A percentile compares a stretch with the other conserved stretches of the same genome.
phyloP scores from a whole-genome alignment of 805 yeast species.

The Cyberlindnera bimundalis region DNA sequence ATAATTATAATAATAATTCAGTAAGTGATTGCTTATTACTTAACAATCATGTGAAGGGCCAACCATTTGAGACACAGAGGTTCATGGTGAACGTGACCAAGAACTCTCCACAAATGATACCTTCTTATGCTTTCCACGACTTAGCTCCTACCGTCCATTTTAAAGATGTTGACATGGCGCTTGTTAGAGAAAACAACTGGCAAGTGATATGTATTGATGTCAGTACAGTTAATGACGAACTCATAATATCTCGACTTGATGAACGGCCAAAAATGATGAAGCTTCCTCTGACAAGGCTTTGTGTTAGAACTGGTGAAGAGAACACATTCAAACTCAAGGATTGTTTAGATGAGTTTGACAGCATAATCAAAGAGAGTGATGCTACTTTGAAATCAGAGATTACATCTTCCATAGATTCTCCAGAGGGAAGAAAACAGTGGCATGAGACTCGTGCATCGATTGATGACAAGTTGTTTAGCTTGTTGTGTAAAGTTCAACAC shows the following conservation, averaged over 20 bases:
- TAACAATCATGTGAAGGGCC: constrained; percentile 28
- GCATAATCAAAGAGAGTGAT: constrained; percentile 61
- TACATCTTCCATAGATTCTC: constrained; percentile 49
- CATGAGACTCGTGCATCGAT: constrained; percentile 67
- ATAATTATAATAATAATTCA: constrained; percentile 17
- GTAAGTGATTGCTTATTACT: constrained; percentile 23
- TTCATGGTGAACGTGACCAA: constrained; percentile 20
- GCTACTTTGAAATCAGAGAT: constrained; percentile 51
- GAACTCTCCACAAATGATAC: constrained; percentile 13
- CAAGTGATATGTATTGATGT: constrained; percentile 56
- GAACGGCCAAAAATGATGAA: constrained; percentile 45
- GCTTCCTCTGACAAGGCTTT: constrained; percentile 55
- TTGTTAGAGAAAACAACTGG: constrained; percentile 47
- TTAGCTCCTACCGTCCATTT: constrained; percentile 8
- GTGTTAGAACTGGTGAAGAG: constrained; percentile 42
- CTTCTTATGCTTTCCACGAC: constrained; percentile 16
- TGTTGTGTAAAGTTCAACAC: constrained; percentile 57
- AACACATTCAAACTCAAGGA: constrained; percentile 40
- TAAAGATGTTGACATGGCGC: constrained; percentile 9
- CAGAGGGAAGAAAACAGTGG: constrained; percentile 67
- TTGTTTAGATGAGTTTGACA: constrained; percentile 42
- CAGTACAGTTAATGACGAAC: constrained; percentile 53
- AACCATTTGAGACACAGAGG: constrained; percentile 28
- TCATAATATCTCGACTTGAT: constrained; percentile 48
- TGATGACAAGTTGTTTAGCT: constrained; percentile 50